phyloP scores from a whole-genome alignment of 2,329 filamentous ascomycete species.

The Verticillium nubilum region DNA sequence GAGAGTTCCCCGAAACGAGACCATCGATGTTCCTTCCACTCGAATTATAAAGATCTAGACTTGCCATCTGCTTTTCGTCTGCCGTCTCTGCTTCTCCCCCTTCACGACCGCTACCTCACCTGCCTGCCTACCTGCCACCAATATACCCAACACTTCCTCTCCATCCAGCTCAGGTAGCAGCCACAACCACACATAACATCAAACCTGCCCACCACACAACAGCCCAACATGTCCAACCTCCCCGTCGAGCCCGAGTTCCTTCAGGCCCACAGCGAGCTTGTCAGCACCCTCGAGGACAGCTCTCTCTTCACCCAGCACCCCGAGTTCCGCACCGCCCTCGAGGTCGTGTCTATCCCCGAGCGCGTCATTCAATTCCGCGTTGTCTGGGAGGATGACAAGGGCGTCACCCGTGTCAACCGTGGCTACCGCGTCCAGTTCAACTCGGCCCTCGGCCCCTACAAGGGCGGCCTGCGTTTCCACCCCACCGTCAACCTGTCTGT shows the following conservation, averaged over 20 bases:
- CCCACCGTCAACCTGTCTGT: conserved; percentile 69
- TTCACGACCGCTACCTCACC: neutral
- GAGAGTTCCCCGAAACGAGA: neutral
- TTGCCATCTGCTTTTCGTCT: neutral
- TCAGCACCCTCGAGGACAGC: conserved; percentile 89
- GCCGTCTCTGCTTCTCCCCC: neutral
- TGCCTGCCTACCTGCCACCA: neutral
- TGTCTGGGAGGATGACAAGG: conserved; percentile 92
- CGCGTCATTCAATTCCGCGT: conserved; percentile 96
- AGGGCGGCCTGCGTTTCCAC: conserved; percentile 94
- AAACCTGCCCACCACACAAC: neutral
- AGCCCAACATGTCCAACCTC: conserved; percentile 69
- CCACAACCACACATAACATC: neutral
- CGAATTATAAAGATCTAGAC: neutral
- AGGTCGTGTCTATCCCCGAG: conserved; percentile 86
- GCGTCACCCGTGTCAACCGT: conserved; percentile 83
- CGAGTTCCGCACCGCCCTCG: conserved; percentile 87
- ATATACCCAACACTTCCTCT: neutral
- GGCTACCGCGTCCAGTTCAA: conserved; percentile 99
- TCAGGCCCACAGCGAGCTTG: conserved; percentile 97
- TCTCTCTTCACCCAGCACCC: conserved; percentile 90
- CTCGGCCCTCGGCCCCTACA: conserved; percentile 94
- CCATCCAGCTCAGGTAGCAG: neutral
- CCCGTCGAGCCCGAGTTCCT: conserved; percentile 93
- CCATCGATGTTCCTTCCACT: neutral